Conservation (phyloP, 78 protist genomes). For the Chrysochromulina tobinii region DNA sequence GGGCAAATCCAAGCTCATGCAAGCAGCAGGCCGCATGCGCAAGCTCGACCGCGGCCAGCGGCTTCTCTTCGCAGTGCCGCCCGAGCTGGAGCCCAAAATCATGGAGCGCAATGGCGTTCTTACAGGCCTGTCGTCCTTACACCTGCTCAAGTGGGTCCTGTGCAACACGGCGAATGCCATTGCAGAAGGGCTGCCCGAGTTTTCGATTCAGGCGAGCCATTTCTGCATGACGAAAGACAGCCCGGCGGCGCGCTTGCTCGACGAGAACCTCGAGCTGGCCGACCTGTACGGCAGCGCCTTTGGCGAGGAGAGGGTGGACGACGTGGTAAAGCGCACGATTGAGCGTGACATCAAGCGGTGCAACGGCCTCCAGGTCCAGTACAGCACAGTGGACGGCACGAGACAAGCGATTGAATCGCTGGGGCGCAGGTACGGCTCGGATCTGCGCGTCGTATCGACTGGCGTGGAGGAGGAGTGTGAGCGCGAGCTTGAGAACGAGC, state of each 20-base stretch:
- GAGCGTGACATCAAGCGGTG: background rate
- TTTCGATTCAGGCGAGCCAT: background rate
- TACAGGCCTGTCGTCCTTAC: background rate
- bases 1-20: background rate
- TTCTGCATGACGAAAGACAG: background rate
- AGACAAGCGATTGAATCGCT: too few species aligned
- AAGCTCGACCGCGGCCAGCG: background rate
- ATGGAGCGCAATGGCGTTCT: background rate
- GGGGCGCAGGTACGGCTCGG: background rate
- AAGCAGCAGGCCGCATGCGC: constrained; percentile 1
- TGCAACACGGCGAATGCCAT: background rate
- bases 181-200: background rate
- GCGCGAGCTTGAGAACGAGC: background rate
- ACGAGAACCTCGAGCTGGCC: background rate
- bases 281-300: background rate
- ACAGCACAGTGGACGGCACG: background rate
- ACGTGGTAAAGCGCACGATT: background rate
- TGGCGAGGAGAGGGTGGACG: background rate
- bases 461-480: background rate
- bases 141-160: background rate
- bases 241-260: background rate
- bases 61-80: background rate
- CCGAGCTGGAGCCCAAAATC: background rate
- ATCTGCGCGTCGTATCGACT: background rate
- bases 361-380: background rate